Percentiles rank a stretch among this genome's conserved stretches.
These are phyloP conservation scores for Dryas alaskensis DNA, from an alignment of 306 rosid species.

Conservation along the genomic window DNA sequence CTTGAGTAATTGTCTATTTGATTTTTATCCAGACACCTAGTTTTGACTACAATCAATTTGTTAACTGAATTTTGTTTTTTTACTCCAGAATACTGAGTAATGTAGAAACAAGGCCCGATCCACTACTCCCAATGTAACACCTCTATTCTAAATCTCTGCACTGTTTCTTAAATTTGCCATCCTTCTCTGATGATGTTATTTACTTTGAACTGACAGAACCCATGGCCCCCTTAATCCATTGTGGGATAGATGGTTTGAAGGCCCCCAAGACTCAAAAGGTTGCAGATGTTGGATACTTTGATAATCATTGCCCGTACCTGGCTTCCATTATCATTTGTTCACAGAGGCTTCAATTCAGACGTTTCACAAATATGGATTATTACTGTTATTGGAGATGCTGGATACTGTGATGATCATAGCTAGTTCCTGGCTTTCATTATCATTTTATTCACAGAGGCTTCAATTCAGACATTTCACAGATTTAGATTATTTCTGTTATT, in stretches of 20 bases:
- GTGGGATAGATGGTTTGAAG: slow-evolving; percentile 99
- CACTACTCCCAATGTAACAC: slow-evolving; percentile 74
- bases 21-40: slow-evolving; percentile 15
- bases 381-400: slow-evolving; percentile 49
- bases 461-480: slow-evolving; percentile 9
- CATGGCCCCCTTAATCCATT: slow-evolving; percentile 65
- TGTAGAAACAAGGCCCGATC: slow-evolving; percentile 83
- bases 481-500: not conserved
- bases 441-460: slow-evolving; percentile 28
- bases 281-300: slow-evolving; percentile 94
- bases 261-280: slow-evolving; percentile 74
- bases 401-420: slow-evolving; percentile 56
- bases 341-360: slow-evolving; percentile 30
- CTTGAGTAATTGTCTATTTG: not conserved
- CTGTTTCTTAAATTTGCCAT: not conserved
- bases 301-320: slow-evolving; percentile 26
- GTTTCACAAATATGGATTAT: slow-evolving; percentile 31
- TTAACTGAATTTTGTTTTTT: slow-evolving; percentile 28
- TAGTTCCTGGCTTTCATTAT: slow-evolving; percentile 1
- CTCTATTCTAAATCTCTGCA: slow-evolving; percentile 11
- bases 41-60: slow-evolving; percentile 8
- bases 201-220: slow-evolving; percentile 48
- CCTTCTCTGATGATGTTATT: slow-evolving; percentile 14
- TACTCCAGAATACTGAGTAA: slow-evolving; percentile 64
- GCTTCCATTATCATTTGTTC: slow-evolving; percentile 9